phyloP scores from a whole-genome alignment of 805 yeast species.

The Lipomyces yamadae region DNA sequence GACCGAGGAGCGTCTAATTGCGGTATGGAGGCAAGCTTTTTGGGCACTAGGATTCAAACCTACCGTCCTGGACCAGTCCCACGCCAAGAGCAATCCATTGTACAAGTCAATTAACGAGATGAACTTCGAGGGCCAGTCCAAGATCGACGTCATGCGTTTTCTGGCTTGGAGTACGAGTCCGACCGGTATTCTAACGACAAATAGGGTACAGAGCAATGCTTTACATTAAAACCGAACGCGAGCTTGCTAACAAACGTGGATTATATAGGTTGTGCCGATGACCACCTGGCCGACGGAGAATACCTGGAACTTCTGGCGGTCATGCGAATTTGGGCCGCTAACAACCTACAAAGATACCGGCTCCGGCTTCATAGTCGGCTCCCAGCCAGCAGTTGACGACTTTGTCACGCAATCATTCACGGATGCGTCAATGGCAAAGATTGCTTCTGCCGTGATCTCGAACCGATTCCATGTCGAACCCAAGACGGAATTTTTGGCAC shows the following conservation, averaged over 20 bases:
- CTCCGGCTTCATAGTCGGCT: slow-evolving; percentile 29
- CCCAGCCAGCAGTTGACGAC: slow-evolving; percentile 20
- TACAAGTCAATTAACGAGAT: slow-evolving; percentile 27
- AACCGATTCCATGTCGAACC: slow-evolving; percentile 23
- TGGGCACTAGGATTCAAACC: slow-evolving; percentile 44
- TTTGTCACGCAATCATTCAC: slow-evolving; percentile 17
- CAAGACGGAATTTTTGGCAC: slow-evolving; percentile 35
- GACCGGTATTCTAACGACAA: slow-evolving; percentile 40
- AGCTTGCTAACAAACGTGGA: no score
- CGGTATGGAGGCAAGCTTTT: slow-evolving; percentile 41
- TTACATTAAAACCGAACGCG: no score
- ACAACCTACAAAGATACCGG: slow-evolving; percentile 37
- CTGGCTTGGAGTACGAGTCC: slow-evolving; percentile 41
- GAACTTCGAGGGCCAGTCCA: slow-evolving; percentile 18
- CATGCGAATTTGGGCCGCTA: slow-evolving; percentile 35
- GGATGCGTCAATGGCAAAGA: slow-evolving; percentile 19
- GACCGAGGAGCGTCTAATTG: slow-evolving; percentile 34
- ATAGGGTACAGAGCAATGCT: slow-evolving; percentile 28
- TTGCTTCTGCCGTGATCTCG: slow-evolving; percentile 10
- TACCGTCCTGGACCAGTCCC: slow-evolving; percentile 34
- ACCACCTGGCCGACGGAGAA: slow-evolving; percentile 23
- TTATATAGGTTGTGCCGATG: slow-evolving; percentile 38
- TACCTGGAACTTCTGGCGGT: slow-evolving; percentile 27
- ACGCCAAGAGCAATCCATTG: slow-evolving; percentile 33
- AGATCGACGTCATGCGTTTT: slow-evolving; percentile 22